Base-by-base conservation (phyloP, 1,284 basidiomycete species). In the Wolfiporia cocos region DNA sequence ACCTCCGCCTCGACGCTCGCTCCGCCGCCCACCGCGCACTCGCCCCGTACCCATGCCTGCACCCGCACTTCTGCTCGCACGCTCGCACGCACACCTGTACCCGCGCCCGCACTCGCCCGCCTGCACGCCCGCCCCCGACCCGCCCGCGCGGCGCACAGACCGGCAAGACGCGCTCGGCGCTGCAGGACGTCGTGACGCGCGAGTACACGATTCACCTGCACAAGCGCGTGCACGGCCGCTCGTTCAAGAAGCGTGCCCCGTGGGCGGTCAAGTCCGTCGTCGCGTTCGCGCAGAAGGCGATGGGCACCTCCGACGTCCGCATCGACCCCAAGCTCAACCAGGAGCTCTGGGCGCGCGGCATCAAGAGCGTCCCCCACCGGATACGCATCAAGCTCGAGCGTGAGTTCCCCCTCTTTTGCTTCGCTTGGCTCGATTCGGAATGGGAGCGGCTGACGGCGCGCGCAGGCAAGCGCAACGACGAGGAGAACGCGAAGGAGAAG, bases 201-300 rank as follows among this genome's bases (percentile, higher is more conserved):
- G 93, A 96, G 67, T 93, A 94, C 81, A 94, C 92, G 58, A 86
- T 96, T 71, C 90, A 95, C 70, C 72, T 96, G 41, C 92, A 95
- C 82, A 96, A 94, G 71, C 84, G 71, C 54, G 88, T 92, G 39
- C 90, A 92, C 68, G 90, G 86, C 58, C 79, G 86, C 48, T 85
- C 86, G 39, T 93, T 94, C 79, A 93, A 94, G 74, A 93, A 92
- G 77, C 85, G 90, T 58, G 90, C 93, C 19, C 93, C 93, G 37
- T 85, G 82, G 73, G 93, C 92, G 54, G 80, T 96, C 69, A 96
- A 96, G 74, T 87, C 88, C 52, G 84, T 96, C 53, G 71, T 90
- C 55, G 76, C 79, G 44, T 97, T 96, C 59, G 92, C 93, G 19
- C 81, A 81, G 59, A 92, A 92, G 73, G 71, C 86, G 34, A 96